Conservation (phyloP, 139 green algal species). For the Closterium sp. region DNA sequence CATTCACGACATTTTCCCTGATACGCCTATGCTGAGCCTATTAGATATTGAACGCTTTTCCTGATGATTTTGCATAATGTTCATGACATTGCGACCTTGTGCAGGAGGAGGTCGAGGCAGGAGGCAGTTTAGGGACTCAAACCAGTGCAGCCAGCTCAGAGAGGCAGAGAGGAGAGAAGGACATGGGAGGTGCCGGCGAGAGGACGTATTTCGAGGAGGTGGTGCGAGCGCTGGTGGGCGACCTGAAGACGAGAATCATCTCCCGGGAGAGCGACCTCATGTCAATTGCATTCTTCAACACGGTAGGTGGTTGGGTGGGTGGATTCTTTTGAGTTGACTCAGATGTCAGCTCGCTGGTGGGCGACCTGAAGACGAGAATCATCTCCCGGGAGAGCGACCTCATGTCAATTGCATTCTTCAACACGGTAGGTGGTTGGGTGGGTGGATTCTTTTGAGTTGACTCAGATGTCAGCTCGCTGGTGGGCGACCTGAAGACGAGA, state of each 20-base stretch:
- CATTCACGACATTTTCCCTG: background rate
- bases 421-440: slow-evolving; percentile 33
- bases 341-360: background rate
- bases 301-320: slow-evolving; percentile 11
- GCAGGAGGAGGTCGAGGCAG: background rate
- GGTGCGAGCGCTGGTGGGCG: slow-evolving; percentile 7
- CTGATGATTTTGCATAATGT: too few relatives aligned
- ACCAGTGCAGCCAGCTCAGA: background rate
- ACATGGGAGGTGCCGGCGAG: background rate
- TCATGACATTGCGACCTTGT: background rate
- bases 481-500: slow-evolving; percentile 22
- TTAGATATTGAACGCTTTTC: too few relatives aligned
- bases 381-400: slow-evolving; percentile 31
- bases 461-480: background rate
- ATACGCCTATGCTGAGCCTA: too few relatives aligned
- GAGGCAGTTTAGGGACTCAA: background rate
- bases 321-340: too few relatives aligned
- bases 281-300: slow-evolving; percentile 37
- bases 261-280: slow-evolving; percentile 25
- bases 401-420: slow-evolving; percentile 26
- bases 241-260: slow-evolving; percentile 37
- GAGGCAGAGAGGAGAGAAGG: background rate
- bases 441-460: too few relatives aligned
- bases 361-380: slow-evolving; percentile 34
- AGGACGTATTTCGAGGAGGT: slow-evolving; percentile 33